phyloP scores from a whole-genome alignment of 179 eudicot species.

The Drosera spatulata region DNA sequence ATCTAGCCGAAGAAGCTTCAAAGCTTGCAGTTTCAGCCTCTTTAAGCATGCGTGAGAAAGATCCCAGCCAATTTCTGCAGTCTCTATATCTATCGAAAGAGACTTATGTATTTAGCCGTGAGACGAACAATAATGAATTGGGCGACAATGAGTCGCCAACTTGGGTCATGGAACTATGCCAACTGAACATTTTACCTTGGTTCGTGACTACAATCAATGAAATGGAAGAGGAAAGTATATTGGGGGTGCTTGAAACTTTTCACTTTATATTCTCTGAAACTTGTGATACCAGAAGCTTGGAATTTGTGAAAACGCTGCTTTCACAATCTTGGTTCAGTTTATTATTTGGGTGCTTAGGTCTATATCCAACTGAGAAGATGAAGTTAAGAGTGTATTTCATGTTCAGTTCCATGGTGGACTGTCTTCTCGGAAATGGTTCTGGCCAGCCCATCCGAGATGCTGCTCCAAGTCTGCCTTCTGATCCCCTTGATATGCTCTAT shows the following conservation, averaged over 20 bases:
- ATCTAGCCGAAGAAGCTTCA: constrained; percentile 46
- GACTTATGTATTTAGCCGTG: constrained; percentile 45
- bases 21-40: constrained; percentile 43
- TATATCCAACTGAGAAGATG: constrained; percentile 73
- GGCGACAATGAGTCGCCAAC: constrained; percentile 23
- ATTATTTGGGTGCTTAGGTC: constrained; percentile 75
- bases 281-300: constrained; percentile 27
- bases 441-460: constrained; percentile 65
- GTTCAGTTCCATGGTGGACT: constrained; percentile 61
- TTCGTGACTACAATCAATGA: constrained; percentile 42
- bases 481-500: constrained; percentile 78
- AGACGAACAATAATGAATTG: constrained; percentile 17
- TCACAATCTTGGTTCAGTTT: constrained; percentile 79
- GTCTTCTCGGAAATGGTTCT: constrained; percentile 47
- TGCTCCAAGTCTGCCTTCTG: constrained; percentile 65
- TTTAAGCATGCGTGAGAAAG: constrained; percentile 28
- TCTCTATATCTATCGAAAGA: constrained; percentile 76
- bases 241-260: constrained; percentile 72
- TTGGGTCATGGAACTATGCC: constrained; percentile 44
- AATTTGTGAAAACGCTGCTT: constrained; percentile 42
- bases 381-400: constrained; percentile 56
- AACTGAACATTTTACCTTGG: constrained; percentile 76
- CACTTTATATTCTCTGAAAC: constrained; percentile 51
- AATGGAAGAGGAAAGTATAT: constrained; percentile 61
- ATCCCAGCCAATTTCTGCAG: constrained; percentile 48